Evolutionary conservation across 164 flowering plant genomes (phyloP), one percentile per base, ranked within the genome.

Genomic region (Liriodendron chinense): DNA sequence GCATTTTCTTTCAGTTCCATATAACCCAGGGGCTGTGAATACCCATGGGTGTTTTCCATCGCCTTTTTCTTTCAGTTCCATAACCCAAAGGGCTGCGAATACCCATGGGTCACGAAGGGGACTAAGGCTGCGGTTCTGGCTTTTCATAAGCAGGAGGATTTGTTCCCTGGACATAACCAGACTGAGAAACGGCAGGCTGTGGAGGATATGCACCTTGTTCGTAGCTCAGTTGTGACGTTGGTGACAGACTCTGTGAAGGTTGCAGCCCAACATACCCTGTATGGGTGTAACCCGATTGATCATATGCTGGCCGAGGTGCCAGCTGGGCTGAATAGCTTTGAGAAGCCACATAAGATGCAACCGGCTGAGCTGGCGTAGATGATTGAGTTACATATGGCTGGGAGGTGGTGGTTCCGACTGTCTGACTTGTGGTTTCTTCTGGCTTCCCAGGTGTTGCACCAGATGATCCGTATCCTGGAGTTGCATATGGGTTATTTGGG

Each of bases 141-240:
- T 69, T 76, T 24, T 43, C 72, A 53, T 76, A 71, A 26, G 26
- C 77, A 47, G 76, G 61, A 26, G 63, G 69, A 67, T 65, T 66
- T 20, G 64, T 34, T 1, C 69, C 72, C 47, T 70, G 79, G 26
- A 25, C 74, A 74, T 80, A 77, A 68, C 75, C 48, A 24, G 79
- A 67, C 57, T 76, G 79, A 7, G 74, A 53, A 68, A 76, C 59
- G 34, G 65, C 34, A 65, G 72, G 71, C 47, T 72, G 79, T 43
- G 72, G 65, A 78, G 78, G 81, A 72, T 78, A 74, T 53, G 63
- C 81, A 73, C 72, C 48, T 71, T 78, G 82, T 53, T 73, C 83
- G 68, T 83, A 78, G 9, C 26, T 67, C 26, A 80, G 26, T 47
- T 73, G 69, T 24, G 76, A 72, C 14, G 77, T 72, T 9, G 72